A percentile compares a stretch with the other conserved stretches of the same genome.
These are phyloP conservation scores for Piloderma croceum DNA, from an alignment of 768 basidiomycete species.

Conservation along the genomic window DNA sequence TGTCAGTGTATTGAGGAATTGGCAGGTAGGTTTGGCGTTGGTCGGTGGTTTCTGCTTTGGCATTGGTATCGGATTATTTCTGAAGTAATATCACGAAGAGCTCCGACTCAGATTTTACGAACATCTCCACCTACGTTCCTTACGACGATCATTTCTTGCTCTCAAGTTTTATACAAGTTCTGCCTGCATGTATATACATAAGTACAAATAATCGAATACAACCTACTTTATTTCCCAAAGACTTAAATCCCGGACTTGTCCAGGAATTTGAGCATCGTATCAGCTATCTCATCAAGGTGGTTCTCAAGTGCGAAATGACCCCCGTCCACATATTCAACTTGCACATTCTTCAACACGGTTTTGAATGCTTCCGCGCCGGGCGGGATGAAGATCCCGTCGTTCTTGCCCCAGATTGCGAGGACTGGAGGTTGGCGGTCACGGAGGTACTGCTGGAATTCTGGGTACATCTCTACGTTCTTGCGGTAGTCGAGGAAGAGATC, in stretches of 20 bases:
- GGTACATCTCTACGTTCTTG: constrained; percentile 39
- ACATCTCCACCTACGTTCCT: too few relatives aligned
- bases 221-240: too few relatives aligned
- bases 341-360: constrained; percentile 29
- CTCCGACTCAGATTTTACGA: too few relatives aligned
- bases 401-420: constrained; percentile 44
- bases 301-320: constrained; percentile 45
- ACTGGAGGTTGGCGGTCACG: constrained; percentile 33
- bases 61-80: too few relatives aligned
- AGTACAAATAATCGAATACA: too few relatives aligned
- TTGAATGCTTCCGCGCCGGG: constrained; percentile 42
- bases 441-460: constrained; percentile 41
- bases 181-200: too few relatives aligned
- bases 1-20: too few relatives aligned
- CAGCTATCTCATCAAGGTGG: constrained; percentile 32
- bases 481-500: constrained; percentile 37
- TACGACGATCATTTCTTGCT: too few relatives aligned
- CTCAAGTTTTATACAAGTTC: too few relatives aligned
- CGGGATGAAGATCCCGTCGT: constrained; percentile 39
- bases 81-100: too few relatives aligned
- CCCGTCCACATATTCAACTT: constrained; percentile 36
- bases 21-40: too few relatives aligned
- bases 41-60: too few relatives aligned
- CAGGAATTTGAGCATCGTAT: constrained; percentile 27
- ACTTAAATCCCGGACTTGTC: constrained; percentile 13